Evolutionary conservation across 306 rosid species (phyloP).

Genomic region (Begonia loranthoides): DNA sequence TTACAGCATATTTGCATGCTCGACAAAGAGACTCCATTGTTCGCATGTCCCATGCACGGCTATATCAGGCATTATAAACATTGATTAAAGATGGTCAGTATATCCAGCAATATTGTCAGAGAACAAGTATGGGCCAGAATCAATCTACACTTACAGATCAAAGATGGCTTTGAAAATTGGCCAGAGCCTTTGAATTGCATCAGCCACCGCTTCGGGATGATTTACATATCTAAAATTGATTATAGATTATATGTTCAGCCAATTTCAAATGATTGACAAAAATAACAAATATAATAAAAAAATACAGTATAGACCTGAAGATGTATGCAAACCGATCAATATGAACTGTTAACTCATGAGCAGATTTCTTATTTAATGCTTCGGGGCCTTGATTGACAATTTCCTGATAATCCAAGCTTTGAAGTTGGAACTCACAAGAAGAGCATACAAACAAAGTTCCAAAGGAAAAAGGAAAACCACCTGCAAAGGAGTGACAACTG

Average conservation of each 20-base stretch:
- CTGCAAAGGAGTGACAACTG: constrained; percentile 87
- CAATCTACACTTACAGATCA: constrained; percentile 62
- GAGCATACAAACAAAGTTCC: background rate
- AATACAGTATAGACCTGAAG: constrained; percentile 51
- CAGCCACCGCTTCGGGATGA: constrained; percentile 96
- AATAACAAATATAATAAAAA: constrained; percentile 9
- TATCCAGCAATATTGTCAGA: too few relatives aligned
- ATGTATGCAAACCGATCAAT: constrained; percentile 95
- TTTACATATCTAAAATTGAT: constrained; percentile 60
- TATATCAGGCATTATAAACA: constrained; percentile 21
- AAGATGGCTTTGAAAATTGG: constrained; percentile 92
- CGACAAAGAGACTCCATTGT: constrained; percentile 99
- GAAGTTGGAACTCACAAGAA: constrained; percentile 13
- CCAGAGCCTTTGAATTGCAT: constrained; percentile 92
- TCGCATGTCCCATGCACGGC: constrained; percentile 99
- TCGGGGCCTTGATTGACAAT: constrained; percentile 78
- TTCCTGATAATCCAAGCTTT: constrained; percentile 50
- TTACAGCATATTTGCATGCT: constrained; percentile 97
- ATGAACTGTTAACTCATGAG: constrained; percentile 86
- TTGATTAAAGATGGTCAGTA: constrained; percentile 6
- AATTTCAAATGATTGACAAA: constrained; percentile 1
- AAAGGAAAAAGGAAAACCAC: constrained; percentile 27
- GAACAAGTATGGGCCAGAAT: background rate
- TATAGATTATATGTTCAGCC: constrained; percentile 19
- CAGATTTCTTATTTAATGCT: constrained; percentile 53